Percentiles rank a stretch among this genome's conserved stretches.
Conservation (phyloP, 495 filamentous ascomycete species). For the Eremomyces bilateralis region DNA sequence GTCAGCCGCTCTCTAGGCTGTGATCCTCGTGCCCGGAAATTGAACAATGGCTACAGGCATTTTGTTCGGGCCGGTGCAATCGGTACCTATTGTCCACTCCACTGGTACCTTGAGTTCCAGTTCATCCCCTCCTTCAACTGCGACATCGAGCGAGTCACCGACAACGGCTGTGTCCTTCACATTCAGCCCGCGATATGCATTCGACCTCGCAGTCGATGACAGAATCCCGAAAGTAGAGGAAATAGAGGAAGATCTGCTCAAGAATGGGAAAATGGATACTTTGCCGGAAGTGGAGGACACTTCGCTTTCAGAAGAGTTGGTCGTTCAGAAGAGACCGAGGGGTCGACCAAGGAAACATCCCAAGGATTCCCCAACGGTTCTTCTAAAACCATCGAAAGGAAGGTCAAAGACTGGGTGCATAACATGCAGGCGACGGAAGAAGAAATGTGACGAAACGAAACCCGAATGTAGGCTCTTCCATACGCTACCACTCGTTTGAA, state of each 20-base stretch:
- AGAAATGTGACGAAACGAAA: slow-evolving; percentile 95
- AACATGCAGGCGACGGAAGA: slow-evolving; percentile 78
- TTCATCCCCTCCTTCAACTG: slow-evolving; percentile 16
- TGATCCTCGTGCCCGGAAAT: too few species aligned
- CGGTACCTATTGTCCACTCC: too few species aligned
- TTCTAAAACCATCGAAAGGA: slow-evolving; percentile 59
- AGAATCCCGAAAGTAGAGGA: slow-evolving; percentile 19
- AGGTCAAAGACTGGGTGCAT: slow-evolving; percentile 86
- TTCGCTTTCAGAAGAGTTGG: slow-evolving; percentile 7
- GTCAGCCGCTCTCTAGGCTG: too few species aligned
- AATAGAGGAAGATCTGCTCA: slow-evolving; percentile 13
- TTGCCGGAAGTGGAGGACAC: slow-evolving; percentile 7
- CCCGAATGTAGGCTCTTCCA: slow-evolving; percentile 42
- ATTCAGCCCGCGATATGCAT: slow-evolving; percentile 1
- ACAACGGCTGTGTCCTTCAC: slow-evolving; percentile 12
- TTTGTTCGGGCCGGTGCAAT: too few species aligned
- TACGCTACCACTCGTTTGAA: slow-evolving; percentile 5
- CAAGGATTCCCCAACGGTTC: slow-evolving; percentile 28
- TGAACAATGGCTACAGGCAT: too few species aligned
- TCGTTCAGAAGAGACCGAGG: slow-evolving; percentile 26
- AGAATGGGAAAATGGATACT: slow-evolving; percentile 7
- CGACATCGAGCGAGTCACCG: slow-evolving; percentile 17
- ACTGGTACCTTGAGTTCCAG: slow-evolving; percentile 16
- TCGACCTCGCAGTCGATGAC: slow-evolving; percentile 8
- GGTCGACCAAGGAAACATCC: slow-evolving; percentile 77